phyloP scores from a whole-genome alignment of 768 basidiomycete species.

The Tylopilus sp. region DNA sequence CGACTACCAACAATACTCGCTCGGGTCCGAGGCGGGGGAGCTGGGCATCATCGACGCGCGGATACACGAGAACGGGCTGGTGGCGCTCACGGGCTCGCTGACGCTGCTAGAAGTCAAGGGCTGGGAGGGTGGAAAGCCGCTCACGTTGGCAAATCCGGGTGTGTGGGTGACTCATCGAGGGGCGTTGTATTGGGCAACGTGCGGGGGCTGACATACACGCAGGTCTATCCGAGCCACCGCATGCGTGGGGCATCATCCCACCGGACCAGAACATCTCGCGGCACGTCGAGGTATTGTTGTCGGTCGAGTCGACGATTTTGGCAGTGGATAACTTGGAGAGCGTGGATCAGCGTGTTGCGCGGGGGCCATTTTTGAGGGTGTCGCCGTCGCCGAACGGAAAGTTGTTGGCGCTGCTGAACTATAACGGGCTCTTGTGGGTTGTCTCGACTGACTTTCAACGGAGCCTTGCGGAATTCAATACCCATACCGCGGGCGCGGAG shows the following conservation, averaged over 20 bases:
- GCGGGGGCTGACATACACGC: slow-evolving; percentile 6
- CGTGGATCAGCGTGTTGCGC: slow-evolving; percentile 81
- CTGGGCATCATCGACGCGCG: slow-evolving; percentile 81
- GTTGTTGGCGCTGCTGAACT: slow-evolving; percentile 80
- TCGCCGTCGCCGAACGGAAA: slow-evolving; percentile 93
- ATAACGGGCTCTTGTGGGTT: slow-evolving; percentile 76
- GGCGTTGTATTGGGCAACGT: slow-evolving; percentile 4
- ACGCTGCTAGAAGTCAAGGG: slow-evolving; percentile 83
- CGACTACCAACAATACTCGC: slow-evolving; percentile 80
- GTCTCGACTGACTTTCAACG: slow-evolving; percentile 94
- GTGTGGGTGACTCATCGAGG: slow-evolving; percentile 29
- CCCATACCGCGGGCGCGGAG: slow-evolving; percentile 51
- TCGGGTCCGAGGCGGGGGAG: slow-evolving; percentile 80
- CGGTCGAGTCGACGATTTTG: slow-evolving; percentile 75
- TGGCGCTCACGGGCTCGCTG: slow-evolving; percentile 76
- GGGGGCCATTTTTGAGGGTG: slow-evolving; percentile 86
- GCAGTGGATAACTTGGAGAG: slow-evolving; percentile 87
- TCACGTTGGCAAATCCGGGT: slow-evolving; percentile 75
- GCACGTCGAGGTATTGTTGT: slow-evolving; percentile 86
- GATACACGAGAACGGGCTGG: slow-evolving; percentile 83
- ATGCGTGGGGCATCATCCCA: slow-evolving; percentile 85
- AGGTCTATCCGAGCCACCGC: slow-evolving; percentile 78
- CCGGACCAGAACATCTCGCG: slow-evolving; percentile 87
- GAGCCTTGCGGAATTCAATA: slow-evolving; percentile 84
- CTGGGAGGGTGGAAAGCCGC: slow-evolving; percentile 77